Base-by-base conservation (phyloP, 495 filamentous ascomycete genomes). In the Penicillium lagena region DNA sequence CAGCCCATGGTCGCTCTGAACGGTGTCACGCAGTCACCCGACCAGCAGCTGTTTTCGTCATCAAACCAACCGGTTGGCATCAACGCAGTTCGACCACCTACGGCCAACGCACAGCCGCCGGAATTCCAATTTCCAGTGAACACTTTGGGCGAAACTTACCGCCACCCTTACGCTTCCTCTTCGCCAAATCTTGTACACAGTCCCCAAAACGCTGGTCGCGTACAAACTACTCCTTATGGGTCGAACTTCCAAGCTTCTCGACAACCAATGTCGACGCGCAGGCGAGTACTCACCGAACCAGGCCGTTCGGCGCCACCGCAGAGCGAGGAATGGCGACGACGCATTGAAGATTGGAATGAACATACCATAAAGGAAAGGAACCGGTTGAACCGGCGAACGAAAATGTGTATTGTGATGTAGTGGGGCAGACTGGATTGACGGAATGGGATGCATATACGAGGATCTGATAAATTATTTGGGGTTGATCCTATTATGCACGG, bases 301-400 rank as follows among this genome's bases (percentile, higher is more conserved):
- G 55, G 48, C 11, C 65, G 57, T 42, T 54, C 63, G 13, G 55
- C 60, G 14, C 58, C 60, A 32, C 54, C 60, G 1, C 49, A 56
- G 12, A 64, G 64, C 28, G 60, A 69, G 40, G 63, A 66, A 37
- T 72, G 68, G 68, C 60, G 68, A 37, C 55, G 62, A 13, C 63
- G 68, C 2, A 72, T 72, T 33, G 59, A 68, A 37, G 65, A 70
- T 40, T 71, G 67, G 68, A 72, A 72, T 35, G 63, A 70, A 40
- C 56, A 57, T 40, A 72, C 68, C 1, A 68, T 72, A 17, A 58
- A 59, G 13, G 68, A 70, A 37, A 46, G 64, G 31, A 59, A 49
- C 37, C 64, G 55, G 22, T 22, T 22, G 37, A 64, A 54, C 39
- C 51, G 60, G 35, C 59, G 60, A 40, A 48, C 40, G 32, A 72